phyloP scores from a whole-genome alignment of 148 eudicot genomes.

The Rhododendron ferrugineum region DNA sequence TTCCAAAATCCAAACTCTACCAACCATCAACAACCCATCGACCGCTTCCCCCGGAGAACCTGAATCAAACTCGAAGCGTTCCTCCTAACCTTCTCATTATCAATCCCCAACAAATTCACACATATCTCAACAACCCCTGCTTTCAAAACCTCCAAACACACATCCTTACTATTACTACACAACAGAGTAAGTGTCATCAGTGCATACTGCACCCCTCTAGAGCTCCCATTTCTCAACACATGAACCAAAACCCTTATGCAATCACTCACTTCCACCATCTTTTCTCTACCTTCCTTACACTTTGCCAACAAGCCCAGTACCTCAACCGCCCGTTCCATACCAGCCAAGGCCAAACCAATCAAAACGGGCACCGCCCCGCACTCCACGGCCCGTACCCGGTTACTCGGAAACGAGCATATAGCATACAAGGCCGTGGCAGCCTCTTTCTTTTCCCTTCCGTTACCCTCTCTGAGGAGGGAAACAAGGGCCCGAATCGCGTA shows the following conservation, averaged over 20 bases:
- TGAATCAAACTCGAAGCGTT: slow-evolving; percentile 66
- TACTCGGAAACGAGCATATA: slow-evolving; percentile 67
- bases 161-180: slow-evolving; percentile 41
- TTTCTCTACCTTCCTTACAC: slow-evolving; percentile 63
- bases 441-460: slow-evolving; percentile 62
- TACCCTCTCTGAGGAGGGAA: slow-evolving; percentile 43
- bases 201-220: slow-evolving; percentile 74
- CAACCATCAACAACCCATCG: slow-evolving; percentile 13
- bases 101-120: slow-evolving; percentile 64
- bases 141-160: slow-evolving; percentile 37
- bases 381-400: slow-evolving; percentile 58
- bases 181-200: slow-evolving; percentile 51
- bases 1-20: slow-evolving; percentile 9
- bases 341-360: slow-evolving; percentile 30
- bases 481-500: slow-evolving; percentile 53
- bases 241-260: slow-evolving; percentile 42
- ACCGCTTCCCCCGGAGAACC: slow-evolving; percentile 48
- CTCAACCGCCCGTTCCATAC: slow-evolving; percentile 78
- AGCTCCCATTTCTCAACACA: slow-evolving; percentile 65
- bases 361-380: slow-evolving; percentile 55
- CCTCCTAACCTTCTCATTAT: slow-evolving; percentile 75
- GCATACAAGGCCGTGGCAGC: slow-evolving; percentile 82
- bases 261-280: slow-evolving; percentile 42
- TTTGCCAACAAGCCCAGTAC: slow-evolving; percentile 69
- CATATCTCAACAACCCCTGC: slow-evolving; percentile 72